A percentile compares a stretch with the other conserved stretches of the same genome.
Conservation (phyloP, 1,139 yeast genomes). For the Suhomyces yuchorum region DNA sequence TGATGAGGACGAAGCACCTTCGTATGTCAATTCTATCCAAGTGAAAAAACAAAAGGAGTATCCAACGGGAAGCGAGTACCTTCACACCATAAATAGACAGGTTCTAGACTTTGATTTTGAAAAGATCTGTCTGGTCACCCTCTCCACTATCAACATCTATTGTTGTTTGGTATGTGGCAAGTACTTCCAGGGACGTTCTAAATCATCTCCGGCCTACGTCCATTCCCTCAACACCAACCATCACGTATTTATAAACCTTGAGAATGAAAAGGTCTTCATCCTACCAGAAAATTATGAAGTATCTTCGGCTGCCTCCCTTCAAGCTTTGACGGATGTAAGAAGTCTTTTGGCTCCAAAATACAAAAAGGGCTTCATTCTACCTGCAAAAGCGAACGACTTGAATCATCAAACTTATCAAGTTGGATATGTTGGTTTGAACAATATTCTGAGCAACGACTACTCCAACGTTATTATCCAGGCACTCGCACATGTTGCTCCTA, state of each 20-base stretch:
- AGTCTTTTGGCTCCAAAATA: slow-evolving; percentile 57
- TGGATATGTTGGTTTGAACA: slow-evolving; percentile 69
- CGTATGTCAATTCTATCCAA: not conserved
- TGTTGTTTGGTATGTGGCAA: slow-evolving; percentile 77
- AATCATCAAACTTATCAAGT: slow-evolving; percentile 50
- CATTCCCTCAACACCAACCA: slow-evolving; percentile 68
- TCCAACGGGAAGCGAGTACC: slow-evolving; percentile 26
- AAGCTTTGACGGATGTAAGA: slow-evolving; percentile 52
- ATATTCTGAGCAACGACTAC: slow-evolving; percentile 50
- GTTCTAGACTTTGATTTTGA: slow-evolving; percentile 72
- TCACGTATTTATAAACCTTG: slow-evolving; percentile 62
- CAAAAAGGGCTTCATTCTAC: slow-evolving; percentile 22
- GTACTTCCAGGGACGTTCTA: slow-evolving; percentile 68
- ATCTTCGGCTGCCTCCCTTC: slow-evolving; percentile 26
- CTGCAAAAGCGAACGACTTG: slow-evolving; percentile 37
- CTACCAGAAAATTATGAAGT: slow-evolving; percentile 63
- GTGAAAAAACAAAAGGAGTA: not conserved
- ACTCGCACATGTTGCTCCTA: slow-evolving; percentile 52
- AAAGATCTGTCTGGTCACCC: slow-evolving; percentile 63
- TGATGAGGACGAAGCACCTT: not conserved
- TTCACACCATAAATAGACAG: slow-evolving; percentile 57
- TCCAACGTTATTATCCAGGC: slow-evolving; percentile 60
- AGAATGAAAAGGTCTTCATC: slow-evolving; percentile 49
- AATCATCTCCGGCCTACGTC: slow-evolving; percentile 62
- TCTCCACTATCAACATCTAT: slow-evolving; percentile 63